Evolutionary conservation across 805 yeast species (phyloP).

Genomic region (Ogataea siamensis): DNA sequence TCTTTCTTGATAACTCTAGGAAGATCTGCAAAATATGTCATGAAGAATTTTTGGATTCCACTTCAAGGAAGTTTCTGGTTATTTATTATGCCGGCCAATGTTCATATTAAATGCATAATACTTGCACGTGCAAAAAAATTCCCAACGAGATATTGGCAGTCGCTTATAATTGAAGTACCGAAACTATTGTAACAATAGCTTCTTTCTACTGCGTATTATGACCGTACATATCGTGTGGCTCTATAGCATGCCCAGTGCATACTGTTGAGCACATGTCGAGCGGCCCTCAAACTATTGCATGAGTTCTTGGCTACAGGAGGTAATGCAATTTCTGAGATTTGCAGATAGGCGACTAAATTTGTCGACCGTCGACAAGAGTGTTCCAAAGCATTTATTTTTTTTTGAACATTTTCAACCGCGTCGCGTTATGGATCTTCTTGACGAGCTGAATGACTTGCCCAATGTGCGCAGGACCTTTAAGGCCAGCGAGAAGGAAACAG

Average conservation of each 20-base stretch:
- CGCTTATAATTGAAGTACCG: no score
- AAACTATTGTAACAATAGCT: no score
- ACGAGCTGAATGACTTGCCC: slow-evolving; percentile 22
- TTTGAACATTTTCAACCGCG: slow-evolving; percentile 2
- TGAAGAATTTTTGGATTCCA: neutral
- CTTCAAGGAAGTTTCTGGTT: neutral
- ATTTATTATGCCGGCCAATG: neutral
- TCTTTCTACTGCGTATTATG: no score
- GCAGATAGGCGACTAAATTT: slow-evolving; percentile 1
- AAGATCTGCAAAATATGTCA: slow-evolving; percentile 13
- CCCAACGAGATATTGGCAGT: neutral
- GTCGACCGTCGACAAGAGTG: slow-evolving; percentile 3
- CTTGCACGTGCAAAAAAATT: slow-evolving; percentile 4
- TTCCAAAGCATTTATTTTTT: neutral
- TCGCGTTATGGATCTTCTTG: slow-evolving; percentile 24
- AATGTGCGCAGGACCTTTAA: slow-evolving; percentile 7
- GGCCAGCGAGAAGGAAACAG: slow-evolving; percentile 5
- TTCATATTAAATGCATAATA: neutral
- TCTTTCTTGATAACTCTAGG: slow-evolving; percentile 23
- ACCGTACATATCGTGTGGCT: no score
- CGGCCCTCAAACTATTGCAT: no score
- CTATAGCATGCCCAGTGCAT: no score
- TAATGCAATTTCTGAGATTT: no score
- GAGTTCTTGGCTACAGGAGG: no score
- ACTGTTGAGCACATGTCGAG: no score